Base-by-base conservation (phyloP, 179 eudicot species). In the Corrigiola litoralis region DNA sequence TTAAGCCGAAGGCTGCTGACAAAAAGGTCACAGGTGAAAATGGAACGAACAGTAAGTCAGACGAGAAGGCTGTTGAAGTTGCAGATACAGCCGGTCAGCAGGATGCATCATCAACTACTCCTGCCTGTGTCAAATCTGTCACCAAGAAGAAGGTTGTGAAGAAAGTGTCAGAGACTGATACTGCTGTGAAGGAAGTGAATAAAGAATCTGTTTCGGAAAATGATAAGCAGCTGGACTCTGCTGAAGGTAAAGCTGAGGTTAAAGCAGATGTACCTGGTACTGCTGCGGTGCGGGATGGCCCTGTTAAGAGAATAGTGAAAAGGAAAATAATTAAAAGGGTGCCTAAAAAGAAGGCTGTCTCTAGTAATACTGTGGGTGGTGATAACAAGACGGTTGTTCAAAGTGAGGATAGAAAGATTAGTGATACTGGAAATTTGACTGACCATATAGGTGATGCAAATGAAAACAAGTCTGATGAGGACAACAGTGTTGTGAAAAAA, bases 311-410 rank as follows among this genome's bases (percentile, higher is more conserved):
- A 63, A 72, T 78, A 23, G 75, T 80, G 24, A 94, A 90, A 75
- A 90, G 84, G 68, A 94, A 86, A 81, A 71, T 94, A 41, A 77
- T 94, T 13, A 94, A 70, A 81, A 84, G 82, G 76, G 97, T 91
- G 25, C 77, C 82, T 27, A 94, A 86, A 58, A 79, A 63, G 63
- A 90, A 86, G 76, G 72, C 50, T 23, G n/a, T 75, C 62, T 54
- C 55, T 54, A 77, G 42, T 29, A 79, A 70, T 48, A 75, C 45
- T 66, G 83, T 42, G 62, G 67, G 60, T 25, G 31, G 68, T 61
- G 72, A 75, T 12, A 62, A 20, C 25, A 72, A 65, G 63, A 58
- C 65, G 37, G 61, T 46, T 40, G 40, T 49, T 47, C 69, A 46
- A 29, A 75, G 34, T 64, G 77, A 63, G 54, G 79, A 61, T 41